Percentiles rank a stretch among this genome's conserved stretches.
phyloP scores from a whole-genome alignment of 768 basidiomycete species.

The Baorangia bicolor region DNA sequence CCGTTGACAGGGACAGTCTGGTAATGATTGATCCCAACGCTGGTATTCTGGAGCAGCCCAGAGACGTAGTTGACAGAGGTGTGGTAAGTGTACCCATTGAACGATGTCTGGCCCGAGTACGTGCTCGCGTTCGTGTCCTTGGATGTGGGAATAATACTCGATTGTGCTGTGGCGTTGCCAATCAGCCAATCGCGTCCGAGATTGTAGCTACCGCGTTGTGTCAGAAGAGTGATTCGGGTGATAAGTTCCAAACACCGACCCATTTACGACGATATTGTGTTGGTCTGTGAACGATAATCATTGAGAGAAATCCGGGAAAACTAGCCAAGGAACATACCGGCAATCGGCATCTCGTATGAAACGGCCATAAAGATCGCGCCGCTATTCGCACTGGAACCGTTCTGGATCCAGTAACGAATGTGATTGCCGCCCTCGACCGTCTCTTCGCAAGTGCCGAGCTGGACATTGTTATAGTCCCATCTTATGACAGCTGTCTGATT shows the following conservation, averaged over 20 bases:
- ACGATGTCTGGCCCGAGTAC: slow-evolving; percentile 63
- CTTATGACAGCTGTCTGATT: slow-evolving; percentile 85
- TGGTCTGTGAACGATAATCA: slow-evolving; percentile 33
- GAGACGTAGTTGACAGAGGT: slow-evolving; percentile 67
- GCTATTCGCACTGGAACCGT: slow-evolving; percentile 61
- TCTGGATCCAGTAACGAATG: slow-evolving; percentile 85
- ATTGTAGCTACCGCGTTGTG: slow-evolving; percentile 52
- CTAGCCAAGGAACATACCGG: slow-evolving; percentile 41
- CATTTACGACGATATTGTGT: slow-evolving; percentile 75
- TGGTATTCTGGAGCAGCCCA: slow-evolving; percentile 69
- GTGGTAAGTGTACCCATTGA: slow-evolving; percentile 57
- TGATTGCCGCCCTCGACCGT: slow-evolving; percentile 86
- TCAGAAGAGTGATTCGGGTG: background rate
- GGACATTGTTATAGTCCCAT: slow-evolving; percentile 78
- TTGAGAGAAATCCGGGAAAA: background rate
- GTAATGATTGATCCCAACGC: slow-evolving; percentile 68
- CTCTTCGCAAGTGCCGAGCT: slow-evolving; percentile 84
- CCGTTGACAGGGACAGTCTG: too few relatives aligned
- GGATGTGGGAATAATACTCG: slow-evolving; percentile 21
- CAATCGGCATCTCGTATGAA: slow-evolving; percentile 70
- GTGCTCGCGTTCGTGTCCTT: slow-evolving; percentile 48
- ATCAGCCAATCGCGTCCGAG: slow-evolving; percentile 84
- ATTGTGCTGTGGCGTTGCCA: slow-evolving; percentile 69
- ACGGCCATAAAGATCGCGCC: slow-evolving; percentile 74
- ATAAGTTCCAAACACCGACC: slow-evolving; percentile 39